Evolutionary conservation across 106 monocot genomes (phyloP), one percentile per base, ranked within the genome.

Genomic region (Allium sativum): DNA sequence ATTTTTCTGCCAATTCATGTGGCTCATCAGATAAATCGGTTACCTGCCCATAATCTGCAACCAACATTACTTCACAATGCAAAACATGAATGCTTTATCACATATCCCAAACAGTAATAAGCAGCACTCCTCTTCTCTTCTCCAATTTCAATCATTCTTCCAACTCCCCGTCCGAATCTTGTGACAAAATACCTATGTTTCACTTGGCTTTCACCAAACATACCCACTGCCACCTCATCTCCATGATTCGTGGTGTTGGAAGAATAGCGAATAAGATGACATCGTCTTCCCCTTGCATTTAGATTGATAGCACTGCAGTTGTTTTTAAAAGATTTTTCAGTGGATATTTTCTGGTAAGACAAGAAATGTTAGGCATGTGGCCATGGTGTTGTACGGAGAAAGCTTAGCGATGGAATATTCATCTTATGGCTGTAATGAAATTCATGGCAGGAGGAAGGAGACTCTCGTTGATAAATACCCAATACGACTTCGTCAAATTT

Each of bases 121-220:
- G 94, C 89, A 52, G 81, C 94, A 42, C 56, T 77, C 76, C 72
- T 79, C 77, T 90, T 72, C 80, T 94, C 94, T 21, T 90, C 86
- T n/a, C 63, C 74, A 1, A 64, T 73, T 69, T 70, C 31, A 10
- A 7, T 50, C 86, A 90, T 77, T 61, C 78, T 86, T 72, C 94
- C 81, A 62, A 94, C 89, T 13, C 89, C 83, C 94, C 94, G 89
- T 14, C 89, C 89, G 53, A 63, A 83, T 58, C 76, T 83, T 20
- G 65, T 72, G 58, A 68, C 79, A 56, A 94, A 44, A 52, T 83
- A 84, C 65, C 61, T 66, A 45, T 64, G 10, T 19, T 61, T 16
- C 45, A 6, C 61, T 18, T n/a, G 44, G 6, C 43, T 45, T 14
- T 61, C 61, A 10, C 21, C 45, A 15, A 31, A 22, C 7, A 64